These are phyloP conservation scores for Kluyveromyces lactis DNA, from an alignment of 805 yeast species.

Conservation along the genomic window DNA sequence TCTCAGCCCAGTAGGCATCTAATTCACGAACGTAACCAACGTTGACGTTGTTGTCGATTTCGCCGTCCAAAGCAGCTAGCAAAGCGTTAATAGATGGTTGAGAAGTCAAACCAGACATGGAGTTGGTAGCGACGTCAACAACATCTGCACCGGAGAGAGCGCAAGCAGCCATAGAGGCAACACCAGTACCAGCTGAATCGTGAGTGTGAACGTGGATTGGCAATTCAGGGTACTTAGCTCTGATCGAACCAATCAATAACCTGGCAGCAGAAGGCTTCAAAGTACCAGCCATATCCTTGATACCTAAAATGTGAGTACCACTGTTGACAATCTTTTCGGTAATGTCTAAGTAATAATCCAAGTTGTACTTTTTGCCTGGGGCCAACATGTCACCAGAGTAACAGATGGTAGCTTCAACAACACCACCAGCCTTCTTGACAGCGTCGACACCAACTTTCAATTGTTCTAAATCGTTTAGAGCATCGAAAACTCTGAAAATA, in stretches of 20 bases:
- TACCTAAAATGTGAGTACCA: constrained; percentile 97
- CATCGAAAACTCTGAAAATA: constrained; percentile 95
- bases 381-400: constrained; percentile 98
- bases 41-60: constrained; percentile 64
- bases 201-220: constrained; percentile 99
- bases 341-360: constrained; percentile 76
- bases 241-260: constrained; percentile 66
- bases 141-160: constrained; percentile 97
- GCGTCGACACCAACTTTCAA: constrained; percentile 97
- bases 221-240: constrained; percentile 81
- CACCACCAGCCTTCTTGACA: constrained; percentile 97
- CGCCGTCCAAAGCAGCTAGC: constrained; percentile 86
- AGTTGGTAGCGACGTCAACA: constrained; percentile 94
- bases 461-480: constrained; percentile 93
- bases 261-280: constrained; percentile 92
- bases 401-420: constrained; percentile 96
- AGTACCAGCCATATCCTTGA: constrained; percentile 99
- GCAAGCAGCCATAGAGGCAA: constrained; percentile 90
- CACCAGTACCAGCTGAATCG: constrained; percentile 99
- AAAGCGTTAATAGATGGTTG: constrained; percentile 95
- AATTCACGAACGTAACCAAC: constrained; percentile 65
- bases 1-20: constrained; percentile 97
- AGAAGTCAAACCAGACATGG: constrained; percentile 97
- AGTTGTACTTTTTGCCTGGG: constrained; percentile 92
- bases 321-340: constrained; percentile 77